Base-by-base conservation (phyloP, 1,284 basidiomycete species). In the Flammula alnicola region DNA sequence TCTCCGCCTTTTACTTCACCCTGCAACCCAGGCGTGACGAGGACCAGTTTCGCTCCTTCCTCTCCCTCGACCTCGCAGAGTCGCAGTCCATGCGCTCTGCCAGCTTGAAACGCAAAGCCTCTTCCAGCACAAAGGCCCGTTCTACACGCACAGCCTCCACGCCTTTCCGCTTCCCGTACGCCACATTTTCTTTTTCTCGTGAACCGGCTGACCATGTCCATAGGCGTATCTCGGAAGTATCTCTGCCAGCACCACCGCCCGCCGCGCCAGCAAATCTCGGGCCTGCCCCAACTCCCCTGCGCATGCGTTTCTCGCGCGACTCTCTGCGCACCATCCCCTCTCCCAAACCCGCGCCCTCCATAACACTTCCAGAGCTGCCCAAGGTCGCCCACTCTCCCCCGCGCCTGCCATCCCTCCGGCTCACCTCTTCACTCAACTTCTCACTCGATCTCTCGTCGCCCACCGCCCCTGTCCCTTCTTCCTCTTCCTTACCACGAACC, bases 21-120 rank as follows among this genome's bases (percentile, higher is more conserved):
- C 69, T 83, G 31, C 78, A 82, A 54, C 64, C 66, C 4, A 60
- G 57, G 30, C 66, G 71, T 27, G 71, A 77, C 58, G 55, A 66
- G 7, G 55, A 58, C 42, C 66, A 79, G 55, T 70, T 68, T 49
- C 74, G 77, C 22, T 84, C 81, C 1, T 84, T 84, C 56, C 70
- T 83, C 29, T 82, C 76, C 31, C 73, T 83, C 38, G 81, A 83
- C 60, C 76, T 86, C 7, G 84, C 84, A 36, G 82, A 84, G 63
- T 74, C 74, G 33, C 71, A 72, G 53, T 76, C 74, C 1, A 63
- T 73, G 52, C 72, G 73, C 26, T 70, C 75, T 1, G 73, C 72
- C 46, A 73, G 72, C 47, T 66, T 77, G 29, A 70, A 68, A 38
- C 70, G 74, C 51, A 77, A 71, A 49, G 58, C 67, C 33, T 67